phyloP scores from a whole-genome alignment of 2,329 filamentous ascomycete genomes.

The Colletotrichum lini region DNA sequence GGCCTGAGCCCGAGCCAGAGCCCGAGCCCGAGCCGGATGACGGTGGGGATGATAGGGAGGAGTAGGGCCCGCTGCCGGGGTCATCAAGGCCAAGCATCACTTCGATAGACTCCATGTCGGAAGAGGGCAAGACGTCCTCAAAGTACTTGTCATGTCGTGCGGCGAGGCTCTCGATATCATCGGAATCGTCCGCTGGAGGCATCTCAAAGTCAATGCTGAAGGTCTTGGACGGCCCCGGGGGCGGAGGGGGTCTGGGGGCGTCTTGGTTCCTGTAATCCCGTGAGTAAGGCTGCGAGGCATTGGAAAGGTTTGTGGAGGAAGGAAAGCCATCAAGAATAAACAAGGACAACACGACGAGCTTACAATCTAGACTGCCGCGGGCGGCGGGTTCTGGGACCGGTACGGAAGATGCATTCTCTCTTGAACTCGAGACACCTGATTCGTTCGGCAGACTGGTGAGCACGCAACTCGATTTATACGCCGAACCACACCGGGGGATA shows the following conservation, averaged over 20 bases:
- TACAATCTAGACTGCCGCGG: conserved; percentile 61
- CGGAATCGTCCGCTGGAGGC: conserved; percentile 55
- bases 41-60: conserved; percentile 43
- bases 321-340: too few relatives aligned
- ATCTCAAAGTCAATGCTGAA: conserved; percentile 69
- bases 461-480: conserved; percentile 28
- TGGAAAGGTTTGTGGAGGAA: background rate
- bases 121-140: conserved; percentile 55
- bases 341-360: conserved; percentile 41
- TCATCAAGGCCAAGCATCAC: conserved; percentile 32
- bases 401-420: conserved; percentile 67
- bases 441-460: conserved; percentile 22
- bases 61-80: conserved; percentile 23
- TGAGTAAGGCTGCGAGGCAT: conserved; percentile 41
- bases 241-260: conserved; percentile 47
- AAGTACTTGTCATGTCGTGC: conserved; percentile 59
- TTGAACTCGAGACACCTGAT: conserved; percentile 66
- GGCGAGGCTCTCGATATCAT: conserved; percentile 59
- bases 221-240: conserved; percentile 61
- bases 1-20: conserved; percentile 33
- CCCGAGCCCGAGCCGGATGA: conserved; percentile 37
- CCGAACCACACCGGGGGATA: conserved; percentile 23
- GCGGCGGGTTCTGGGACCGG: conserved; percentile 64
- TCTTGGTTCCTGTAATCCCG: conserved; percentile 42
- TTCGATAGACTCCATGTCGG: conserved; percentile 42